A percentile compares a stretch with the other conserved stretches of the same genome.
Conservation (phyloP, 345 rosid genomes). For the Cardamine resedifolia region DNA sequence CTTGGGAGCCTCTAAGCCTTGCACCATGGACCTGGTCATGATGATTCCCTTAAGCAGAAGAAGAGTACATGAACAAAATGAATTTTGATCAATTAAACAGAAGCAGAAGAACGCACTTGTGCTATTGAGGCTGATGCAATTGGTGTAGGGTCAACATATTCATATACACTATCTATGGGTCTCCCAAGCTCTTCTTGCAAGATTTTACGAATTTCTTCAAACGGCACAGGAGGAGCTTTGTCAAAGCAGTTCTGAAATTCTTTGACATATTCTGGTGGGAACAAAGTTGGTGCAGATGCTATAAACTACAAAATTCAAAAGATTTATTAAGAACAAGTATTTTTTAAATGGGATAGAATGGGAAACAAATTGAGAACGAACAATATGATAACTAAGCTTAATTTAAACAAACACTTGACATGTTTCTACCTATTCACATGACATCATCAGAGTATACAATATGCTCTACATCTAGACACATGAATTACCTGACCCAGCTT, state of each 20-base stretch:
- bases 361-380: background rate
- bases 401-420: background rate
- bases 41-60: slow-evolving; percentile 20
- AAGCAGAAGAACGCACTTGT: slow-evolving; percentile 53
- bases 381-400: background rate
- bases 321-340: background rate
- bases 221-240: slow-evolving; percentile 81
- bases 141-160: slow-evolving; percentile 83
- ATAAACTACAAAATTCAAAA: slow-evolving; percentile 54
- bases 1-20: slow-evolving; percentile 81
- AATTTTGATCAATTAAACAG: background rate
- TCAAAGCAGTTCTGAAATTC: slow-evolving; percentile 98
- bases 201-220: slow-evolving; percentile 66
- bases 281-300: slow-evolving; percentile 93
- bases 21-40: slow-evolving; percentile 81
- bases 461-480: slow-evolving; percentile 11
- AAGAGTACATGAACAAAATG: slow-evolving; percentile 24
- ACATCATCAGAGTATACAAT: slow-evolving; percentile 1
- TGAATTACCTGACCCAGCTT: slow-evolving; percentile 82
- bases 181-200: slow-evolving; percentile 83
- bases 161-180: slow-evolving; percentile 80
- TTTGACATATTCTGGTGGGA: slow-evolving; percentile 81
- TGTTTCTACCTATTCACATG: background rate
- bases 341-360: background rate
- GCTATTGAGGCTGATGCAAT: slow-evolving; percentile 98